Conservation (phyloP, 176 grass and related monocot genomes). For the Rhynchospora breviuscula region DNA sequence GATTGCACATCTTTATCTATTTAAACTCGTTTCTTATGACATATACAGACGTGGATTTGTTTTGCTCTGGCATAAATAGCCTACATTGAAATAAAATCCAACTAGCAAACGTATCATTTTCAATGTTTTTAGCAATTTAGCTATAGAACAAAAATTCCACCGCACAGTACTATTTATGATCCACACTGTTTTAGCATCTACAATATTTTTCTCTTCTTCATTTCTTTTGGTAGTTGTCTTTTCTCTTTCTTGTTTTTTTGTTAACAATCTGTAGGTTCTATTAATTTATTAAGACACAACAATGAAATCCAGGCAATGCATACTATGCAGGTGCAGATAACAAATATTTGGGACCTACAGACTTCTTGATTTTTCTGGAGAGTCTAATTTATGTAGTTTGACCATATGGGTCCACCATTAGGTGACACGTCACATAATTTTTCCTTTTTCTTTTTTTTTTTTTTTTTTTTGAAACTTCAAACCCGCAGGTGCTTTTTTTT, state of each 20-base stretch:
- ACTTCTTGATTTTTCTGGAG: background rate
- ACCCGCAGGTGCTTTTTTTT: no score
- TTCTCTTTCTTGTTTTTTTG: background rate
- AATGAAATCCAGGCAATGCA: background rate
- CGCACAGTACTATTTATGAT: background rate
- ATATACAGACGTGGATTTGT: background rate
- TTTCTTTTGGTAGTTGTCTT: background rate
- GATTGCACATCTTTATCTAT: background rate
- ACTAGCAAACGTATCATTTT: background rate
- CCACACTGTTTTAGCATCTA: background rate
- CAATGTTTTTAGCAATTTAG: background rate
- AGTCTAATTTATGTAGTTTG: background rate
- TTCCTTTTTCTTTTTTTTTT: background rate
- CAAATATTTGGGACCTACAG: background rate
- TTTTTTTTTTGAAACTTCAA: no score
- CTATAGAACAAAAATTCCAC: background rate
- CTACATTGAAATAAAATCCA: background rate
- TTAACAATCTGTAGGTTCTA: background rate
- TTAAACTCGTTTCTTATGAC: background rate
- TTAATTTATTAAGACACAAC: background rate
- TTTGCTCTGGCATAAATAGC: background rate
- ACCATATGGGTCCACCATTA: background rate
- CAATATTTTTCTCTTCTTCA: no score
- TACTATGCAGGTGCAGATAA: background rate
- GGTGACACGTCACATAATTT: constrained; percentile 3